Percentiles rank a stretch among this genome's conserved stretches.
Conservation (phyloP, 208 protist genomes). For the Spironucleus salmonicida region DNA sequence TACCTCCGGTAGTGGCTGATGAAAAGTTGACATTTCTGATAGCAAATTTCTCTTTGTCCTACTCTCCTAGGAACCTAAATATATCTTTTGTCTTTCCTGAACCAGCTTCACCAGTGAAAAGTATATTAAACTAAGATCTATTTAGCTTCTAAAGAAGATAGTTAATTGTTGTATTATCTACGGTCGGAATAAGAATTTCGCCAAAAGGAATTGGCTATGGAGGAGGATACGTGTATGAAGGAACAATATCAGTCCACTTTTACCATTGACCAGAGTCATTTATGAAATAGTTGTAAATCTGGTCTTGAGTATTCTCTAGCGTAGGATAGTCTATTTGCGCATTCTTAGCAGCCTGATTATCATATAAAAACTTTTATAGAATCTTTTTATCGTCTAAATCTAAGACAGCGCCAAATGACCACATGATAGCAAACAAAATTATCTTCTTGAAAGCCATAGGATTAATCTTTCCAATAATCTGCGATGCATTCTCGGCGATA, state of each 20-base stretch:
- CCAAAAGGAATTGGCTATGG: conserved; percentile 67
- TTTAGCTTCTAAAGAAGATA: conserved; percentile 55
- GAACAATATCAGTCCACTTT: conserved; percentile 2
- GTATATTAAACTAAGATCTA: conserved; percentile 36
- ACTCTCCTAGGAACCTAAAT: conserved; percentile 43
- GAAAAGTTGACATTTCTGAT: conserved; percentile 59
- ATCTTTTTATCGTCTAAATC: conserved; percentile 14
- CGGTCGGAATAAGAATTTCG: conserved; percentile 77
- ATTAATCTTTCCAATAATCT: background rate
- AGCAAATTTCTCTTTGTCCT: conserved; percentile 44
- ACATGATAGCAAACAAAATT: conserved; percentile 7
- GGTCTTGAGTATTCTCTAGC: conserved; percentile 16
- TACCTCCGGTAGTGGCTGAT: conserved; percentile 53
- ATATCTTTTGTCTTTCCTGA: conserved; percentile 61
- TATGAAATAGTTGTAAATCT: conserved; percentile 73
- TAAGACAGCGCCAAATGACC: conserved; percentile 20
- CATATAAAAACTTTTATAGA: conserved; percentile 30
- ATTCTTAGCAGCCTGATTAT: conserved; percentile 35
- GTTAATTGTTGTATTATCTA: conserved; percentile 75
- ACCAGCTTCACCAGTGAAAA: conserved; percentile 59
- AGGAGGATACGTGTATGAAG: background rate
- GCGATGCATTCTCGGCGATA: background rate
- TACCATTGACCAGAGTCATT: conserved; percentile 52
- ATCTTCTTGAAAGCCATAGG: background rate
- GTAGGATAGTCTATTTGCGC: conserved; percentile 50